Conservation (phyloP, 2,329 filamentous ascomycete genomes). For the Exophiala alcalophila region DNA sequence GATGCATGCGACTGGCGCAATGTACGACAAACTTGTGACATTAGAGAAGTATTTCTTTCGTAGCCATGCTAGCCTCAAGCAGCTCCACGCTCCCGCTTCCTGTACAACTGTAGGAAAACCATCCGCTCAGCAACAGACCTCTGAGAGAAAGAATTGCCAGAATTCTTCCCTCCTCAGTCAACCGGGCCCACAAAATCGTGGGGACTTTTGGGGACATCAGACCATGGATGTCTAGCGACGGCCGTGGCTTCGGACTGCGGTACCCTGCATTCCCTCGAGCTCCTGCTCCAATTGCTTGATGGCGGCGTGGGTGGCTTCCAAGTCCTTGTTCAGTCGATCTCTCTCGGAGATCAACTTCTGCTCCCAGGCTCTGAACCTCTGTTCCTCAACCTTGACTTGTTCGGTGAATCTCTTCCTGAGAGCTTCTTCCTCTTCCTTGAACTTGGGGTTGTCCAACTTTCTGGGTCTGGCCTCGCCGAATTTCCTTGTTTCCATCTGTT, state of each 20-base stretch:
- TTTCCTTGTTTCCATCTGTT: conserved; percentile 99
- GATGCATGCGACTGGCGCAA: background rate
- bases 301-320: conserved; percentile 92
- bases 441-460: conserved; percentile 99
- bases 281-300: conserved; percentile 69
- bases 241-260: conserved; percentile 83
- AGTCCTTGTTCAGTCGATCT: conserved; percentile 98
- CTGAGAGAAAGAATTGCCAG: conserved; percentile 21
- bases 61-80: conserved; percentile 19
- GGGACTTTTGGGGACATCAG: conserved; percentile 1
- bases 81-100: conserved; percentile 10
- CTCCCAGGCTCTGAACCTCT: conserved; percentile 98
- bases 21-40: conserved; percentile 19
- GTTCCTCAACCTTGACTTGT: conserved; percentile 99
- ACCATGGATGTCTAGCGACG: conserved; percentile 63
- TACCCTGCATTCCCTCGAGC: conserved; percentile 90
- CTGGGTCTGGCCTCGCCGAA: conserved; percentile 95
- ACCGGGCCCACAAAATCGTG: background rate
- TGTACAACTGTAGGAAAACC: conserved; percentile 14
- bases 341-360: conserved; percentile 99
- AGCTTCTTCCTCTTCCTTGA: conserved; percentile 99
- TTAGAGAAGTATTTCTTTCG: conserved; percentile 26
- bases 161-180: conserved; percentile 9
- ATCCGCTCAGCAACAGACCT: conserved; percentile 2
- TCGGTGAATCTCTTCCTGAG: conserved; percentile 98